Evolutionary conservation across 2,329 filamentous ascomycete species (phyloP).

Genomic region (Aspergillus latus): DNA sequence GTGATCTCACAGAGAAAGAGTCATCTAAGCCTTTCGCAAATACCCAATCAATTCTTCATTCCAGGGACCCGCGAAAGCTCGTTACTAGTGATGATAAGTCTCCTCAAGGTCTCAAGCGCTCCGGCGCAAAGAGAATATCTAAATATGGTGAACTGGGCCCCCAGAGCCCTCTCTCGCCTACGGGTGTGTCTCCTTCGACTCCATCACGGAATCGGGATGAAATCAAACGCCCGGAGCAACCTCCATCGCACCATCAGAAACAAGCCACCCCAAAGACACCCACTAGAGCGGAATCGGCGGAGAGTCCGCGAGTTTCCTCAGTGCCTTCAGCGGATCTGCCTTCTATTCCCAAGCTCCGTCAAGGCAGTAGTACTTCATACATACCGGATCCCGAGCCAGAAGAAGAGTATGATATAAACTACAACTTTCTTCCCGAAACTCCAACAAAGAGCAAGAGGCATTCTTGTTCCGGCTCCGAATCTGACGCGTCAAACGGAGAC

Average conservation of each 20-base stretch:
- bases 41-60: slow-evolving; percentile 35
- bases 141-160: slow-evolving; percentile 37
- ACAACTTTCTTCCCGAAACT: slow-evolving; percentile 22
- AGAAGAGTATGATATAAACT: slow-evolving; percentile 31
- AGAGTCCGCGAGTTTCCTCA: slow-evolving; percentile 45
- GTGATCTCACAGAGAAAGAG: slow-evolving; percentile 28
- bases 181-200: slow-evolving; percentile 18
- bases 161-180: slow-evolving; percentile 28
- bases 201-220: slow-evolving; percentile 14
- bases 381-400: slow-evolving; percentile 28
- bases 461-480: slow-evolving; percentile 29
- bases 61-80: slow-evolving; percentile 27
- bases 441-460: slow-evolving; percentile 29
- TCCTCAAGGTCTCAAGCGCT: slow-evolving; percentile 38
- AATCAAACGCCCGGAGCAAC: slow-evolving; percentile 11
- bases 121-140: slow-evolving; percentile 43
- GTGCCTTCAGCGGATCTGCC: slow-evolving; percentile 49
- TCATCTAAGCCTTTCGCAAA: slow-evolving; percentile 22
- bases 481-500: slow-evolving; percentile 27
- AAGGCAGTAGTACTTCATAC: slow-evolving; percentile 37
- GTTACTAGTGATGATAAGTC: slow-evolving; percentile 31
- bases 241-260: slow-evolving; percentile 19
- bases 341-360: slow-evolving; percentile 45
- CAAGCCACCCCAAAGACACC: slow-evolving; percentile 26
- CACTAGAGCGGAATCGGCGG: slow-evolving; percentile 27